Percentiles rank a stretch among this genome's conserved stretches.
Evolutionary conservation across 768 basidiomycete genomes (phyloP).

Genomic region (Pleurotus tuber-regium): DNA sequence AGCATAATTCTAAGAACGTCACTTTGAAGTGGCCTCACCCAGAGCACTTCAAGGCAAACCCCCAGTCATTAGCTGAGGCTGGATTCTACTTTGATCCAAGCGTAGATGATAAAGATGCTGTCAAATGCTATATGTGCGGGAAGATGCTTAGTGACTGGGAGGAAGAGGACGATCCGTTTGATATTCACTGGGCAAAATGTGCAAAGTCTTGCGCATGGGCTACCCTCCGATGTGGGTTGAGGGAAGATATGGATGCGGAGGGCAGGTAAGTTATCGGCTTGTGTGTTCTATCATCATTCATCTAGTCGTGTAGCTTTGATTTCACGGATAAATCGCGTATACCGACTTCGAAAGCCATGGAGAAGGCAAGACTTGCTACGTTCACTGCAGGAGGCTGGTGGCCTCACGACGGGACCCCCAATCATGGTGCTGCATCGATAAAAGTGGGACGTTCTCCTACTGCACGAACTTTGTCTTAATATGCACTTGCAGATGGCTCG

Average conservation of each 20-base stretch:
- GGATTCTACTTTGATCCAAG: constrained; percentile 86
- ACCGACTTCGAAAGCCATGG: constrained; percentile 68
- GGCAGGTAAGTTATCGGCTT: constrained; percentile 52
- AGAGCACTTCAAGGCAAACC: constrained; percentile 59
- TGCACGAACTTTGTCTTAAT: background rate
- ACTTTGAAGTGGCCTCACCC: constrained; percentile 82
- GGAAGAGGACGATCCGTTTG: constrained; percentile 78
- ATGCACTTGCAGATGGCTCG: constrained; percentile 65
- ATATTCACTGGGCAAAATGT: constrained; percentile 77
- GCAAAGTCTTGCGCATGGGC: constrained; percentile 75
- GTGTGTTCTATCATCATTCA: background rate
- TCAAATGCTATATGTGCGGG: constrained; percentile 80
- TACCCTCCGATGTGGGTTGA: constrained; percentile 67
- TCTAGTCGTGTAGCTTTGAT: constrained; percentile 43
- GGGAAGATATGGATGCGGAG: constrained; percentile 51
- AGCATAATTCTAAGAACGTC: constrained; percentile 22
- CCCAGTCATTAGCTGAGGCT: constrained; percentile 76
- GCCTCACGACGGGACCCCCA: constrained; percentile 63
- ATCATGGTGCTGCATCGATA: constrained; percentile 68
- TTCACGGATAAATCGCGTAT: constrained; percentile 58
- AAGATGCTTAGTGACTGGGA: constrained; percentile 88
- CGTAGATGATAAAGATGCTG: constrained; percentile 67
- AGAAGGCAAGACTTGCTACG: constrained; percentile 68
- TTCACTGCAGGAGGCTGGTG: constrained; percentile 56
- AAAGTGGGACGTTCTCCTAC: constrained; percentile 41